Percentiles rank a stretch among this genome's conserved stretches.
Conservation (phyloP, 768 basidiomycete species). For the Rhodotorula diobovata region DNA sequence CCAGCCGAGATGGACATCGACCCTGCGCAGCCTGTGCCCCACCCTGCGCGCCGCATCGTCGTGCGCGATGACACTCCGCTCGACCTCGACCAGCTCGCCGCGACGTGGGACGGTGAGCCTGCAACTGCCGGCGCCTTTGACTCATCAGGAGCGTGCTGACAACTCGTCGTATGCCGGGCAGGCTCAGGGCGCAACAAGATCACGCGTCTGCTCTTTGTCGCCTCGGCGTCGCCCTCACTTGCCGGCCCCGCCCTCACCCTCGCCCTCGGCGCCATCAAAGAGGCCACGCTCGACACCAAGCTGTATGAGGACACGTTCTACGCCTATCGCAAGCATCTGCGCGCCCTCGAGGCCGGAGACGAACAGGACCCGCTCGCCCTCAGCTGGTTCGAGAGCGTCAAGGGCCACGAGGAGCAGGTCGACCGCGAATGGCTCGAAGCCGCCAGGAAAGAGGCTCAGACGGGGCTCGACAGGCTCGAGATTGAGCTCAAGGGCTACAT, state of each 20-base stretch:
- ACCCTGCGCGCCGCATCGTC: constrained; percentile 24
- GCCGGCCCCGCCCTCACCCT: constrained; percentile 68
- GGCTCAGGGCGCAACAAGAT: constrained; percentile 67
- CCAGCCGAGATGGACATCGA: constrained; percentile 24
- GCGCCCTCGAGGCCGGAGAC: constrained; percentile 41
- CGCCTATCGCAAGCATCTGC: constrained; percentile 49
- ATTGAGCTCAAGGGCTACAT: constrained; percentile 90
- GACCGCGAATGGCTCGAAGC: constrained; percentile 69
- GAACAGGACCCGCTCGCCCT: constrained; percentile 9
- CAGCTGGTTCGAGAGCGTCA: constrained; percentile 13
- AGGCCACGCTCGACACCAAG: constrained; percentile 62
- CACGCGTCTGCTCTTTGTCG: constrained; percentile 67
- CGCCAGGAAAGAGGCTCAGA: constrained; percentile 54
- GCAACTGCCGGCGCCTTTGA: too few species aligned
- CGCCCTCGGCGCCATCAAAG: constrained; percentile 59
- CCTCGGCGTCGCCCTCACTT: constrained; percentile 61
- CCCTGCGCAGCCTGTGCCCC: background rate
- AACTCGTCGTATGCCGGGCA: background rate
- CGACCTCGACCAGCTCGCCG: constrained; percentile 74
- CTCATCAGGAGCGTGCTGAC: background rate
- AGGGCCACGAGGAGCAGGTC: constrained; percentile 52
- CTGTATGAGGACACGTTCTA: constrained; percentile 44
- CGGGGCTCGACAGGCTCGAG: constrained; percentile 78
- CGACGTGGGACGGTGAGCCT: constrained; percentile 65
- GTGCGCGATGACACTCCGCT: constrained; percentile 80